Conservation (phyloP, 495 filamentous ascomycete genomes). For the Penicillium verhagenii region DNA sequence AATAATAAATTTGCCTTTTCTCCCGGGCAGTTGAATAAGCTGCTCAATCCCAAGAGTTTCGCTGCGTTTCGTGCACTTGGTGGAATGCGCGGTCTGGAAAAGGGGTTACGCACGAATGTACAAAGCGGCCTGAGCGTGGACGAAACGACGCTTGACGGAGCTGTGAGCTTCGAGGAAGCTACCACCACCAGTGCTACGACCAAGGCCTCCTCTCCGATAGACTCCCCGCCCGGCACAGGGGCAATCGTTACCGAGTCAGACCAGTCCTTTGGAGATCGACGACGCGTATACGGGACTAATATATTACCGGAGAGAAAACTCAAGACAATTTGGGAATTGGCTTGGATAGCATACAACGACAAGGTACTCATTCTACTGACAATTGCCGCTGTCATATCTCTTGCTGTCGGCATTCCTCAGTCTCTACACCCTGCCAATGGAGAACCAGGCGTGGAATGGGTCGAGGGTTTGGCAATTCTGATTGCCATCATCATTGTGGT, state of each 20-base stretch:
- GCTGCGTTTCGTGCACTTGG: constrained; percentile 76
- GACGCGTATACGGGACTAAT: constrained; percentile 68
- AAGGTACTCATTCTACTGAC: constrained; percentile 80
- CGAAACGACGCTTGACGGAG: constrained; percentile 61
- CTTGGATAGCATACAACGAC: constrained; percentile 83
- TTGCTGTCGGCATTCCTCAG: constrained; percentile 77
- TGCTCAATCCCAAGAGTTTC: constrained; percentile 79
- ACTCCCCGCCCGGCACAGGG: constrained; percentile 12
- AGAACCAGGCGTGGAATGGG: constrained; percentile 69
- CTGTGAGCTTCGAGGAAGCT: constrained; percentile 70
- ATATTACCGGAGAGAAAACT: constrained; percentile 67
- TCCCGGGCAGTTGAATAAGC: constrained; percentile 75
- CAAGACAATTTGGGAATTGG: constrained; percentile 68
- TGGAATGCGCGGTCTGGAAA: constrained; percentile 72
- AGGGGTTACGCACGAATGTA: constrained; percentile 69
- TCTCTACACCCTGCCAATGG: constrained; percentile 48
- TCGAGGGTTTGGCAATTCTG: constrained; percentile 77
- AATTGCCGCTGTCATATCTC: constrained; percentile 73
- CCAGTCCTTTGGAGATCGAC: constrained; percentile 58
- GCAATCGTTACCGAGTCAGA: constrained; percentile 28
- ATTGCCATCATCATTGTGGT: constrained; percentile 76
- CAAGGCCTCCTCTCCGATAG: constrained; percentile 29
- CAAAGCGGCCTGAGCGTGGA: constrained; percentile 71
- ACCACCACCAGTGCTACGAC: constrained; percentile 24
- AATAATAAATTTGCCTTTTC: constrained; percentile 82